A percentile compares a stretch with the other conserved stretches of the same genome.
Conservation (phyloP, 495 filamentous ascomycete species). For the Lepidopterella palustris region DNA sequence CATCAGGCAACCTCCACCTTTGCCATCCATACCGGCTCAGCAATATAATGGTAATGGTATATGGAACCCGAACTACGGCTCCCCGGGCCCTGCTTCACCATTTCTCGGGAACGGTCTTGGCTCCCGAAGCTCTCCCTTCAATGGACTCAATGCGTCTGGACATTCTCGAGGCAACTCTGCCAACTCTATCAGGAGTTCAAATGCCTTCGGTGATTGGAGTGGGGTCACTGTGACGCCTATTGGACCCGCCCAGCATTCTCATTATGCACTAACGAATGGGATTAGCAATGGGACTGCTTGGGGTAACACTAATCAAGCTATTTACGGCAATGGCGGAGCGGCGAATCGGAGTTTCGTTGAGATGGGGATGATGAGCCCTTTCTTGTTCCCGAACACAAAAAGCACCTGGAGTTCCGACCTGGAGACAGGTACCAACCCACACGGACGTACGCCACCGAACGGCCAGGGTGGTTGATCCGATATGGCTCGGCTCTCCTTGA, state of each 20-base stretch:
- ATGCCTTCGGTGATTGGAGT: constrained; percentile 7
- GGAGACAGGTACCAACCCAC: constrained; percentile 8
- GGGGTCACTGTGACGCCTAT: constrained; percentile 3
- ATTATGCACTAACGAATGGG: neutral
- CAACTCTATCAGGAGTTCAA: constrained; percentile 12
- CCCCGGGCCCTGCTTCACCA: constrained; percentile 21
- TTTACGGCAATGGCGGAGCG: neutral
- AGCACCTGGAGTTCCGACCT: constrained; percentile 8
- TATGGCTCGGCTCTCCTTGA: no score
- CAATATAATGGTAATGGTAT: constrained; percentile 19
- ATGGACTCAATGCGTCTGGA: constrained; percentile 1
- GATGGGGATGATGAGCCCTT: constrained; percentile 9
- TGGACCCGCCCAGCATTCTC: constrained; percentile 5
- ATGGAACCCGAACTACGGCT: constrained; percentile 24
- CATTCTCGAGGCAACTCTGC: constrained; percentile 24
- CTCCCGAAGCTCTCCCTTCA: constrained; percentile 12
- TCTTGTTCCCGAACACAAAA: constrained; percentile 10
- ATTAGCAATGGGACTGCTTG: constrained; percentile 18
- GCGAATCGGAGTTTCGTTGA: neutral
- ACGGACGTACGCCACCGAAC: constrained; percentile 21
- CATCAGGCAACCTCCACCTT: constrained; percentile 11
- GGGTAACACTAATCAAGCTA: constrained; percentile 8
- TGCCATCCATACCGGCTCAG: constrained; percentile 23
- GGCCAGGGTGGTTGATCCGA: constrained; percentile 29
- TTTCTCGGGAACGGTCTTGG: constrained; percentile 2